phyloP scores from a whole-genome alignment of 2,329 filamentous ascomycete genomes.

The Penicillium oxalicum region DNA sequence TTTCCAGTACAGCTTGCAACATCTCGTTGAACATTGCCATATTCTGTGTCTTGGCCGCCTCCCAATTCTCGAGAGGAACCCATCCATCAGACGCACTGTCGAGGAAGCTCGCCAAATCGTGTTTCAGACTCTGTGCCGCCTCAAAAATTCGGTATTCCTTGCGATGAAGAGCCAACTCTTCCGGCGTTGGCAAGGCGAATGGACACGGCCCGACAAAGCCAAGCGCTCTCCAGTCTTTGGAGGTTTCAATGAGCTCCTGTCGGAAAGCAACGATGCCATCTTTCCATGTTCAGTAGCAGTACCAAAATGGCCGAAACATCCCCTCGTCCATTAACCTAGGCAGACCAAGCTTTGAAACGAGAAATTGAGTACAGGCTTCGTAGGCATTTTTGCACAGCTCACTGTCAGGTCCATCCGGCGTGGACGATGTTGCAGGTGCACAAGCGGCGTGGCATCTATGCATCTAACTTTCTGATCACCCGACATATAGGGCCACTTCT shows the following conservation, averaged over 20 bases:
- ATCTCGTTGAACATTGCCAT: slow-evolving; percentile 28
- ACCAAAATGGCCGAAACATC: not conserved
- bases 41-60: slow-evolving; percentile 27
- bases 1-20: slow-evolving; percentile 26
- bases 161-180: slow-evolving; percentile 24
- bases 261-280: not conserved
- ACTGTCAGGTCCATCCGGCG: not conserved
- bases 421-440: not conserved
- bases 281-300: not conserved
- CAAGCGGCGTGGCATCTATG: not conserved
- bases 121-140: slow-evolving; percentile 27
- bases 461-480: not conserved
- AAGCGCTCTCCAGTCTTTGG: slow-evolving; percentile 31
- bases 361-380: not conserved
- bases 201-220: slow-evolving; percentile 32
- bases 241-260: not conserved
- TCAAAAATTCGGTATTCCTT: slow-evolving; percentile 30
- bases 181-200: slow-evolving; percentile 22
- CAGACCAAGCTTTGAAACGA: not conserved
- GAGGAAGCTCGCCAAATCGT: slow-evolving; percentile 26
- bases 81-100: slow-evolving; percentile 32
- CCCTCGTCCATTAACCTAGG: not conserved
- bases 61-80: slow-evolving; percentile 32
- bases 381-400: not conserved
- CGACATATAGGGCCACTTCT: not conserved